These are phyloP conservation scores for Russula emetica DNA, from an alignment of 768 basidiomycete species.

Conservation along the genomic window DNA sequence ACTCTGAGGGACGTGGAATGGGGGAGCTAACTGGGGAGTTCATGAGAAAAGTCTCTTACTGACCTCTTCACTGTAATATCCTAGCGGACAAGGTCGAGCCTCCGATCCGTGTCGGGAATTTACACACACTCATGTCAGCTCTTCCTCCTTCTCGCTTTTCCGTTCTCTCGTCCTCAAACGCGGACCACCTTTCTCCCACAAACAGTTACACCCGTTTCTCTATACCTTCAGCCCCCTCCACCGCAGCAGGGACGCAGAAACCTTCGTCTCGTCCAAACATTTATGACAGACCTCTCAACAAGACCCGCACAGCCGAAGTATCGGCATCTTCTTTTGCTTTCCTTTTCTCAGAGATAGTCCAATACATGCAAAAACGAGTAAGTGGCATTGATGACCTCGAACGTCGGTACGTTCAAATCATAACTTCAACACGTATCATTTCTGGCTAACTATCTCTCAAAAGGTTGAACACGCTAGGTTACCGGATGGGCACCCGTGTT, in stretches of 20 bases:
- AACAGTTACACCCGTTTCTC: conserved; percentile 67
- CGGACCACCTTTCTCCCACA: conserved; percentile 51
- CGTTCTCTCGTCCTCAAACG: conserved; percentile 52
- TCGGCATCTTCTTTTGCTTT: conserved; percentile 80
- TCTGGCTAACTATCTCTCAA: neutral
- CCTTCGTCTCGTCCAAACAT: conserved; percentile 60
- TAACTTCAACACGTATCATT: conserved; percentile 6
- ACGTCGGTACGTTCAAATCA: conserved; percentile 55
- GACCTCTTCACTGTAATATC: conserved; percentile 6
- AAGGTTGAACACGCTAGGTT: conserved; percentile 89
- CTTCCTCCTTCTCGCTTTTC: conserved; percentile 65
- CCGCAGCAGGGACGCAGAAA: conserved; percentile 37
- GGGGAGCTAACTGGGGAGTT: conserved; percentile 40
- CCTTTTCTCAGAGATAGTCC: conserved; percentile 88
- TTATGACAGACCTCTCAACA: conserved; percentile 86
- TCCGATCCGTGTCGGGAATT: conserved; percentile 4
- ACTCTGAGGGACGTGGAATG: conserved; percentile 47
- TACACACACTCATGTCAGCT: conserved; percentile 37
- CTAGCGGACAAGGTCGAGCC: neutral
- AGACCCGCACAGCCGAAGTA: conserved; percentile 80
- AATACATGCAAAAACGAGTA: conserved; percentile 95
- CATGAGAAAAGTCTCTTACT: conserved; percentile 31
- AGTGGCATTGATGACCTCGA: conserved; percentile 94
- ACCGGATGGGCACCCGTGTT: conserved; percentile 83
- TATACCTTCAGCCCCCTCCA: conserved; percentile 52